Conservation (phyloP, 2,329 filamentous ascomycete species). For the Tolypocladium album region DNA sequence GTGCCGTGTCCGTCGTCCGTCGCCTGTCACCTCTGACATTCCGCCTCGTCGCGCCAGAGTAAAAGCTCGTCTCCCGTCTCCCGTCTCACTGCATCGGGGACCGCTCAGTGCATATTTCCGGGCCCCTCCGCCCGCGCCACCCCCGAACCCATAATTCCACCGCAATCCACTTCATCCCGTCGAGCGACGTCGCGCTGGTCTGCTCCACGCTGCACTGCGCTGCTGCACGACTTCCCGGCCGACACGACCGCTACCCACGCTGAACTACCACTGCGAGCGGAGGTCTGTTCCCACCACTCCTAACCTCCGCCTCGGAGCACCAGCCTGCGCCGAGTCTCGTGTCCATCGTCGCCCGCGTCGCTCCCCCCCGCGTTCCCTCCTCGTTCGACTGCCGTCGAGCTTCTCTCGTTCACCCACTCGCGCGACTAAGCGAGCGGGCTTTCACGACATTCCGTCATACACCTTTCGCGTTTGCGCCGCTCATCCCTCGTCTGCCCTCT, state of each 20-base stretch:
- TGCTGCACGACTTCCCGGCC: neutral
- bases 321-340: neutral
- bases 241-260: neutral
- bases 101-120: neutral
- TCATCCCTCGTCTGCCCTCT: neutral
- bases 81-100: neutral
- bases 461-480: neutral
- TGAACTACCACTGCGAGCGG: neutral
- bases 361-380: neutral
- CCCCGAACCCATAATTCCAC: neutral
- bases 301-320: neutral
- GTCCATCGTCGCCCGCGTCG: neutral
- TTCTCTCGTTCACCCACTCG: neutral
- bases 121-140: neutral
- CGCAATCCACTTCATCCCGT: neutral
- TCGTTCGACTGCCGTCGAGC: neutral
- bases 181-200: neutral
- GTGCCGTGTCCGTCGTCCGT: neutral
- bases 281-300: neutral
- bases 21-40: neutral
- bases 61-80: neutral
- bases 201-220: neutral
- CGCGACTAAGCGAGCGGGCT: neutral
- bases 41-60: neutral
- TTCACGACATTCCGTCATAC: neutral